A percentile compares a stretch with the other conserved stretches of the same genome.
phyloP scores from a whole-genome alignment of 1,284 basidiomycete genomes.

The Vanrija humicola region DNA sequence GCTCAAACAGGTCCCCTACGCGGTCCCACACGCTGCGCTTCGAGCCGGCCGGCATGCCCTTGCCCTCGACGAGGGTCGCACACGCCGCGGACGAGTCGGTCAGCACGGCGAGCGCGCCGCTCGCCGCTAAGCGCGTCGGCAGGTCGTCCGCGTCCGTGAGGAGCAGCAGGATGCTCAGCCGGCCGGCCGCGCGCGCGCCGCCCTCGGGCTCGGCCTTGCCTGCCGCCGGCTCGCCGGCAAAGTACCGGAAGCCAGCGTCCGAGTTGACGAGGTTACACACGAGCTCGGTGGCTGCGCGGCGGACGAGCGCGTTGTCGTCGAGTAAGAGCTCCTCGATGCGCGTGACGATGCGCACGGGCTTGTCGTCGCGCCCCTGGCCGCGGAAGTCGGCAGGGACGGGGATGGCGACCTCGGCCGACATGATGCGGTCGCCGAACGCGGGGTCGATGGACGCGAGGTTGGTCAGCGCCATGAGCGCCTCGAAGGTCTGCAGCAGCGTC shows the following conservation, averaged over 20 bases:
- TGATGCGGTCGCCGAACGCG: slow-evolving; percentile 61
- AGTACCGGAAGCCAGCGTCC: slow-evolving; percentile 63
- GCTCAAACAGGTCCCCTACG: slow-evolving; percentile 58
- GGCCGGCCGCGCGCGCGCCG: slow-evolving; percentile 53
- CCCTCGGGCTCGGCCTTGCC: slow-evolving; percentile 6
- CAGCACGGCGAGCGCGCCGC: slow-evolving; percentile 77
- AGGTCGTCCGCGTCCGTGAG: slow-evolving; percentile 78
- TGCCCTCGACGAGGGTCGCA: slow-evolving; percentile 52
- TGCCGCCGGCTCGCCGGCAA: slow-evolving; percentile 32
- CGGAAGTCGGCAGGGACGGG: slow-evolving; percentile 13
- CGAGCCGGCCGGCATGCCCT: slow-evolving; percentile 32
- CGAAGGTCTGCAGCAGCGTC: slow-evolving; percentile 77
- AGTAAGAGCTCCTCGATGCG: slow-evolving; percentile 76
- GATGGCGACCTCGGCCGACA: slow-evolving; percentile 28
- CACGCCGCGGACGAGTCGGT: slow-evolving; percentile 62
- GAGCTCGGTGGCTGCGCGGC: slow-evolving; percentile 85
- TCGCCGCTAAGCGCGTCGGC: slow-evolving; percentile 74
- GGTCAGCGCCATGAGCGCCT: slow-evolving; percentile 90
- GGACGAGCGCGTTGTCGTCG: slow-evolving; percentile 74
- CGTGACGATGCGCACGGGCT: slow-evolving; percentile 47
- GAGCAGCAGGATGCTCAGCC: slow-evolving; percentile 76
- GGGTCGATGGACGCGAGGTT: slow-evolving; percentile 80
- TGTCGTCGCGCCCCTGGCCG: slow-evolving; percentile 11
- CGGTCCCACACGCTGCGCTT: slow-evolving; percentile 58
- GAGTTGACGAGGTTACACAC: slow-evolving; percentile 84